Evolutionary conservation across 225 moss, liverwort and hornwort genomes (phyloP), one percentile per base, ranked within the genome.

Genomic region (Pseudisothecium myosuroides): DNA sequence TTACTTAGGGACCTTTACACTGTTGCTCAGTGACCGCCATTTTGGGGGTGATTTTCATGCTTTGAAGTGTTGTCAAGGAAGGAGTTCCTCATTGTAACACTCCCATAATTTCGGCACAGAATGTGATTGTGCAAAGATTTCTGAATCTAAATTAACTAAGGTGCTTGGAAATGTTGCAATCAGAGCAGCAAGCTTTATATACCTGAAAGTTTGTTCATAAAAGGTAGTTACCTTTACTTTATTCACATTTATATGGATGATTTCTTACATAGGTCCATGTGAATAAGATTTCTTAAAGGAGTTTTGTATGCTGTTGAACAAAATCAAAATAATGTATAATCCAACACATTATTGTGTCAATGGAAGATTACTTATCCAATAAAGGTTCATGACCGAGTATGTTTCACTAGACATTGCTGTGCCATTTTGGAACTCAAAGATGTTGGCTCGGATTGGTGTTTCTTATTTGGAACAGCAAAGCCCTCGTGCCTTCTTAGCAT

Each of bases 381-480:
- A 15, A 27, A 72, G 16, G 15, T 41, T 43, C 43, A 27, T 72
- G 43, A 72, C 9, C 14, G n/a, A n/a, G n/a, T 71, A 9, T 43
- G 3, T 41, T 41, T 71, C 41, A 41, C 0, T 41, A 5, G 71
- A 41, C 24, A 39, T 69, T 69, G 8, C 2, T 43, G 9, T 72
- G 43, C 27, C 17, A 72, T 72, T 72, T 43, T 17, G 10, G 43
- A 43, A 71, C 5, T 71, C 41, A 41, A 24, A 39, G 24, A 24
- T 14, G 24, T 8, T n/a, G n/a, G n/a, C n/a, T 8, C 0, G 1
- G 13, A 39, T 39, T 2, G 22, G 3, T 4, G 21, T 68, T n/a
- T 22, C 7, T n/a, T 22, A 67, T 22, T n/a, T 68, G 7, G n/a
- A 68, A n/a, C 12, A 68, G 0, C 4, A 12, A 0, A 68, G 68